Base-by-base conservation (phyloP, 169 alveolate species). In the Besnoitia besnoiti region DNA sequence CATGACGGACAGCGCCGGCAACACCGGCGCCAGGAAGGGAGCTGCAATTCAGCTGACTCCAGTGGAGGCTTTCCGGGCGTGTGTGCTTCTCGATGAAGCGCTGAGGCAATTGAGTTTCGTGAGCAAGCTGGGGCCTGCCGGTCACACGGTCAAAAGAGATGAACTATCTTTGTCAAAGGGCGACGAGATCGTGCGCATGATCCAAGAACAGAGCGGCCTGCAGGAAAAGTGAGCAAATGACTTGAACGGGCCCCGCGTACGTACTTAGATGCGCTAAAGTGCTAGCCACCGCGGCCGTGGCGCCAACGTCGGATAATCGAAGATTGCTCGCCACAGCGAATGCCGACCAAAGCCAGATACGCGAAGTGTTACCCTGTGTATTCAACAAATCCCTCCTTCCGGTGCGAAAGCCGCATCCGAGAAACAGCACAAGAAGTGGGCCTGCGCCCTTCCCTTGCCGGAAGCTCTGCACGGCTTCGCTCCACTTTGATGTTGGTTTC, bases 21-120 rank as follows among this genome's bases (percentile, higher is more conserved):
- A 5, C 67, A 21, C 67, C 67, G 24, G 67, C 67, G 67, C 80
- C 42, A 35, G 39, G 7, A 30, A 67, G n/a, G n/a, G 80, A 21
- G 44, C 12, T 30, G 80, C 42, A 35, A 42, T 67, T 30, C 92
- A 79, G 73, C 76, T 90, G 61, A 59, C 89, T 47, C 94, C 94
- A 12, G 94, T 90, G 33, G 94, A 90, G 59, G 59, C 85, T 44
- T 75, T 90, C 10, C 80, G 94, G 44, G 94, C 91, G 4, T 44
- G 61, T 21, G 59, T 90, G 37, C 85, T 90, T 24, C 0, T 90
- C 24, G 91, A 90, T 3, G 89, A 90, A 40, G 94, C 94, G 0
- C 55, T 90, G 59, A 90, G 82, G 42, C 79, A 82, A 77, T 91
- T 90, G 40, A 5, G n/a, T 24, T 90, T 90, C 44, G 55, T 90